Base-by-base conservation (phyloP, 257 asterid species). In the Plantago elongata region DNA sequence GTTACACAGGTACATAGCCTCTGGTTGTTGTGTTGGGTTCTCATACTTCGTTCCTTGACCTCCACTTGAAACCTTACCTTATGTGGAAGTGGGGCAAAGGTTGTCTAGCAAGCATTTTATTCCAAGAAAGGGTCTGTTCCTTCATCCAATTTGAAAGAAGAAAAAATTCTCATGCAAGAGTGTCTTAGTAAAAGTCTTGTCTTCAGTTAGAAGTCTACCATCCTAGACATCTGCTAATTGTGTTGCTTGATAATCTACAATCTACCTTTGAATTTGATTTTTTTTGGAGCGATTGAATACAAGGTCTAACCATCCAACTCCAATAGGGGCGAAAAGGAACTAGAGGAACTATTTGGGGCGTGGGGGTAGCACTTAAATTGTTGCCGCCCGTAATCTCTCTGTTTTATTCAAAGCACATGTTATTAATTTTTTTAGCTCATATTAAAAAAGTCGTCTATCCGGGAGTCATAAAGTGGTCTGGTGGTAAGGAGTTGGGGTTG, bases 1-100 rank as follows among this genome's bases (percentile, higher is more conserved):
- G 92, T 93, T 48, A 86, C 97, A 72, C 99, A 89, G 95, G 99
- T 93, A 67, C 65, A 51, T 27, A 5, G 27, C 16, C 3, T 8
- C 43, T 54, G 59, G 15, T 54, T 54, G 10, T 6, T 52, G 11
- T 52, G 27, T 54, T 27, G 4, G 40, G 57, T 52, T 3, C 9
- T 13, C 22, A 59, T 60, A 16, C 49, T 60, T 43, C 4, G 38
- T 57, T 61, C 37, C 37, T 57, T 34, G 13, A 34, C 40, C 40
- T 6, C 40, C 40, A 34, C 3, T 34, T 34, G 40, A 34, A 34
- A 34, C 40, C 40, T 34, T 22, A 17, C 14, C 6, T 52, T 9
- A 22, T n/a, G 40, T 18, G 8, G 13, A 22, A 52, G 34, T 52
- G 8, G 8, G 40, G 30, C 17, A 11, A 7, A 11, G 57, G 11